phyloP scores from a whole-genome alignment of 371 early-diverging fungal genomes.

The Lichtheimia ramosa region DNA sequence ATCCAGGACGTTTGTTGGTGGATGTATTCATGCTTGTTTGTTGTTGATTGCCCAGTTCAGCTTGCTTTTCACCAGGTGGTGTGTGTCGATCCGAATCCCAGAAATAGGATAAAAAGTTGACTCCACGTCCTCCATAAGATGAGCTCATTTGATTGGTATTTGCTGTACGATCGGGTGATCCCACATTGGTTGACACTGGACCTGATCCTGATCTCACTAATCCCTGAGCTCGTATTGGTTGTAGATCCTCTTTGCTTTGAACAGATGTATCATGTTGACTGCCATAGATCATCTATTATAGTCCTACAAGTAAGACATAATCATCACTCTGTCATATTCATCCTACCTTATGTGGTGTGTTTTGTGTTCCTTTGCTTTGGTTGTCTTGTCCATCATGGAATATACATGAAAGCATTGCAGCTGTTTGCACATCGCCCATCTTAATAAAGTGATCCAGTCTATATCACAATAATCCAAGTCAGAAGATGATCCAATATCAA shows the following conservation, averaged over 20 bases:
- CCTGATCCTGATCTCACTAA: constrained; percentile 15
- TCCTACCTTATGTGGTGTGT: neutral
- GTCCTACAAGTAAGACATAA: neutral
- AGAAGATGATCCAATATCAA: neutral
- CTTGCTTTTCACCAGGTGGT: constrained; percentile 13
- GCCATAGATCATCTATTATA: neutral
- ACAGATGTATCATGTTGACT: neutral
- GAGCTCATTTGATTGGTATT: constrained; percentile 26
- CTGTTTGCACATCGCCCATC: constrained; percentile 81
- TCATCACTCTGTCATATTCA: neutral
- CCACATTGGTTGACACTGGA: constrained; percentile 2
- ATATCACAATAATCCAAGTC: neutral
- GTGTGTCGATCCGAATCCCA: constrained; percentile 30
- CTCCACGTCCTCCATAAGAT: constrained; percentile 32
- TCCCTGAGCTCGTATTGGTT: constrained; percentile 4
- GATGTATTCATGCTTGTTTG: too few relatives aligned
- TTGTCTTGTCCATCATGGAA: constrained; percentile 31
- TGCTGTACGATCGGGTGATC: constrained; percentile 16
- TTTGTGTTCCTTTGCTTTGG: neutral
- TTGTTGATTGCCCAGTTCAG: neutral
- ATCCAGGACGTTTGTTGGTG: constrained; percentile 9
- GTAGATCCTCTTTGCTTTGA: neutral
- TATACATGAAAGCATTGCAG: constrained; percentile 81
- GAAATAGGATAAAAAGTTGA: constrained; percentile 32
- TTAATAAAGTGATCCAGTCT: constrained; percentile 67